Evolutionary conservation across 2,329 filamentous ascomycete species (phyloP).

Genomic region (Alternaria ventricosa): DNA sequence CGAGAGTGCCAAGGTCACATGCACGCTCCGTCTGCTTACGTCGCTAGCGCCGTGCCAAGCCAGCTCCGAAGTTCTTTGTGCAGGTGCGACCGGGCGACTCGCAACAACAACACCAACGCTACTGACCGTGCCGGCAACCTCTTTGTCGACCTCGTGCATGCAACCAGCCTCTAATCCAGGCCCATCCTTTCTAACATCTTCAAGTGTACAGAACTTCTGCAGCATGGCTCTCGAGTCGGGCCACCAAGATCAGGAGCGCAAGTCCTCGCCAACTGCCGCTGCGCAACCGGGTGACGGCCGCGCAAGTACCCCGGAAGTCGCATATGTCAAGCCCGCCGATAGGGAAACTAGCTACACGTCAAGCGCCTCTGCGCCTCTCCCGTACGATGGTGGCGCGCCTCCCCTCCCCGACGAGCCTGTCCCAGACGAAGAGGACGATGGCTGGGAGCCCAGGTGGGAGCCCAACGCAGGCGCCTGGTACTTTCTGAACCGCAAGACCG

Average conservation of each 20-base stretch:
- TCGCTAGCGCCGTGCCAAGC: neutral
- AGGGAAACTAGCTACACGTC: conserved; percentile 16
- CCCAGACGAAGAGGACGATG: conserved; percentile 60
- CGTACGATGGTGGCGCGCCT: conserved; percentile 39
- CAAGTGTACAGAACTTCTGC: conserved; percentile 14
- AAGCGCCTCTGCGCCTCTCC: conserved; percentile 29
- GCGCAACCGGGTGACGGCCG: conserved; percentile 14
- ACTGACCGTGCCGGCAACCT: conserved; percentile 9
- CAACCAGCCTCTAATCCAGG: conserved; percentile 18
- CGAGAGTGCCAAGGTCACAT: conserved; percentile 6
- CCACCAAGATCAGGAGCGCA: conserved; percentile 18
- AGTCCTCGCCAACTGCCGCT: conserved; percentile 15
- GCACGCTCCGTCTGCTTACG: conserved; percentile 6
- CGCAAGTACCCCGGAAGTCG: conserved; percentile 10
- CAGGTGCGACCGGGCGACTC: conserved; percentile 7
- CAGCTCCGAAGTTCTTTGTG: neutral
- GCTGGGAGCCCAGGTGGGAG: conserved; percentile 86
- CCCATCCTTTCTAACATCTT: conserved; percentile 22
- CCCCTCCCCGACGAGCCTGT: conserved; percentile 60
- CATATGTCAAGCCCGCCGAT: conserved; percentile 8
- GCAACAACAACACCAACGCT: conserved; percentile 1
- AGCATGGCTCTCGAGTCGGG: conserved; percentile 21
- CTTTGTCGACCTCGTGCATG: conserved; percentile 24
- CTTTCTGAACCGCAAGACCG: conserved; percentile 83
- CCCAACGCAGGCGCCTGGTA: conserved; percentile 72